These are phyloP conservation scores for Macadamia integrifolia DNA, from an alignment of 164 flowering plant genomes.

Conservation along the genomic window DNA sequence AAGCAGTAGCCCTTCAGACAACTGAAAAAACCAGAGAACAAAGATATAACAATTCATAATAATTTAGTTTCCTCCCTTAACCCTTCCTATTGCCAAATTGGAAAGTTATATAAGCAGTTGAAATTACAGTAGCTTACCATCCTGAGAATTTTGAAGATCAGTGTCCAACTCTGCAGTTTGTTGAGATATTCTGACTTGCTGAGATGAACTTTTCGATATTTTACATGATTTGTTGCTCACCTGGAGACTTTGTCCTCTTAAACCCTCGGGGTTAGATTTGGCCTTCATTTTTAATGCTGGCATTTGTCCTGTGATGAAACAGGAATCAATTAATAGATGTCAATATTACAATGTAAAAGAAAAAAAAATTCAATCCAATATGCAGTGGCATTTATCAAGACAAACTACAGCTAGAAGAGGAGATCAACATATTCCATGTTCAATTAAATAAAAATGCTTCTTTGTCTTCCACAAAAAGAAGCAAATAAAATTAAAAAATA, in stretches of 20 bases:
- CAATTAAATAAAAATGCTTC: no score
- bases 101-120: neutral
- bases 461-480: no score
- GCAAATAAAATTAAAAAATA: no score
- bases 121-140: constrained; percentile 16
- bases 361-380: no score
- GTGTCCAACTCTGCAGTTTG: constrained; percentile 14
- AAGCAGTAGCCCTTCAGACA: neutral
- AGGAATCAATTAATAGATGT: no score
- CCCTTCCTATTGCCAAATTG: neutral
- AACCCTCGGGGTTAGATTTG: constrained; percentile 12
- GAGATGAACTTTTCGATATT: constrained; percentile 27
- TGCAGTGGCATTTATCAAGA: no score
- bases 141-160: constrained; percentile 8
- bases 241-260: constrained; percentile 20
- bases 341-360: no score
- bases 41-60: neutral
- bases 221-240: constrained; percentile 24
- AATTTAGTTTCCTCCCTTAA: neutral
- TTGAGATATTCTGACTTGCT: constrained; percentile 21
- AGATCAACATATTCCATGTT: no score
- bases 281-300: constrained; percentile 28
- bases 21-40: neutral
- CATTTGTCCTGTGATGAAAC: no score
- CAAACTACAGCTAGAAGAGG: no score